Percentiles rank a stretch among this genome's conserved stretches.
Conservation (phyloP, 805 yeast species). For the Sugiyamaella qingdaonensis region DNA sequence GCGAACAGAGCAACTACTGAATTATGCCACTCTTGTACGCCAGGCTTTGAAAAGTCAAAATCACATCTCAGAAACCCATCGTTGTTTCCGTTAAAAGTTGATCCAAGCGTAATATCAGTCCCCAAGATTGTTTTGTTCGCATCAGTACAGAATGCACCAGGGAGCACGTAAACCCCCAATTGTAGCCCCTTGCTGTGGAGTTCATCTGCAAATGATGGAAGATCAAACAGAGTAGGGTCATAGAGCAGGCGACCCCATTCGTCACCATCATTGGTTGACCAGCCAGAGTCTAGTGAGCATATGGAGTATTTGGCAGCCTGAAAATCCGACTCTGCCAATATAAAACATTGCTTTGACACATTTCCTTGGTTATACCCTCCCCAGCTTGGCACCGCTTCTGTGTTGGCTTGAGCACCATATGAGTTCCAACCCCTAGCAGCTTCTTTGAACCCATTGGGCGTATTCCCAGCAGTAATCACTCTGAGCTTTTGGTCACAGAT, state of each 20-base stretch:
- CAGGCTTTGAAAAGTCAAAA: slow-evolving; percentile 12
- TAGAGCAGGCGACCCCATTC: slow-evolving; percentile 9
- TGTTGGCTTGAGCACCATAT: slow-evolving; percentile 11
- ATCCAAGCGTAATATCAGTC: slow-evolving; percentile 2
- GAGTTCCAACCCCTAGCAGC: slow-evolving; percentile 13
- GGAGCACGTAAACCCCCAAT: slow-evolving; percentile 15
- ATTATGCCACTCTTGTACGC: slow-evolving; percentile 16
- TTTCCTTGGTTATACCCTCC: slow-evolving; percentile 8
- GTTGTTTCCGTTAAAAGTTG: slow-evolving; percentile 7
- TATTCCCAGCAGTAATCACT: slow-evolving; percentile 6
- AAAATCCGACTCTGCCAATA: slow-evolving; percentile 9
- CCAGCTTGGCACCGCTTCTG: slow-evolving; percentile 8
- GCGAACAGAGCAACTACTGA: slow-evolving; percentile 9
- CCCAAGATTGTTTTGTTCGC: slow-evolving; percentile 7
- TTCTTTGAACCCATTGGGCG: slow-evolving; percentile 8
- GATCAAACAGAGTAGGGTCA: slow-evolving; percentile 9
- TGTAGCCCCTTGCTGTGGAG: slow-evolving; percentile 11
- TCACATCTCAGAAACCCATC: slow-evolving; percentile 11
- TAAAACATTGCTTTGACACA: slow-evolving; percentile 11
- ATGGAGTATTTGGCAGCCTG: slow-evolving; percentile 5
- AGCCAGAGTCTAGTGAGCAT: slow-evolving; percentile 15
- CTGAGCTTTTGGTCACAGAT: slow-evolving; percentile 5
- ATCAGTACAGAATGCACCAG: slow-evolving; percentile 13
- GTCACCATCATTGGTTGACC: slow-evolving; percentile 12
- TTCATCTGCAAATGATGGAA: slow-evolving; percentile 11